These are phyloP conservation scores for Venustampulla echinocandica DNA, from an alignment of 495 filamentous ascomycete species.

Conservation along the genomic window DNA sequence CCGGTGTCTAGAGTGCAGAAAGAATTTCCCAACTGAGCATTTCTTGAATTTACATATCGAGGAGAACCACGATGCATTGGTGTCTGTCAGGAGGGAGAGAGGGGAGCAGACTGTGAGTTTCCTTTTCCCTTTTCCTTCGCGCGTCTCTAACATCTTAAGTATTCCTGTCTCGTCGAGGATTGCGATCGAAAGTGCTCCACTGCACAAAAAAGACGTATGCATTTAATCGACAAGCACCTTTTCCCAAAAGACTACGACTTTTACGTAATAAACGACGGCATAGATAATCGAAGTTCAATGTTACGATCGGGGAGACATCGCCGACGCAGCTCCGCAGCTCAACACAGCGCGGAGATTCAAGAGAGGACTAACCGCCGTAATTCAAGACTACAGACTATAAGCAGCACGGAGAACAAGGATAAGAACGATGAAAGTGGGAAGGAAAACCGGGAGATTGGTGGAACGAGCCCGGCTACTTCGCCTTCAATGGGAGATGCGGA, in stretches of 20 bases:
- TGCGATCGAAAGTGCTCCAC: slow-evolving; percentile 83
- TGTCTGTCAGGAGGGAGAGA: slow-evolving; percentile 56
- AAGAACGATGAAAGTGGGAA: slow-evolving; percentile 17
- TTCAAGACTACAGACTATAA: slow-evolving; percentile 28
- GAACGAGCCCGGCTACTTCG: neutral
- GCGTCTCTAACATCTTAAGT: slow-evolving; percentile 38
- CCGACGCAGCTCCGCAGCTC: slow-evolving; percentile 20
- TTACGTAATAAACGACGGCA: slow-evolving; percentile 74
- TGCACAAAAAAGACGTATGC: slow-evolving; percentile 72
- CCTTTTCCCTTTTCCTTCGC: neutral
- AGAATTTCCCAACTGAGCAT: slow-evolving; percentile 63
- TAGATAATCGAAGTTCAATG: slow-evolving; percentile 75
- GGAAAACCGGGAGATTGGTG: neutral
- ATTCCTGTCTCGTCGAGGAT: slow-evolving; percentile 77
- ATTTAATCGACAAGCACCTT: slow-evolving; percentile 89
- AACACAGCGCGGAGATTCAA: slow-evolving; percentile 25
- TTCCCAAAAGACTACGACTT: slow-evolving; percentile 93
- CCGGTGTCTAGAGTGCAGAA: slow-evolving; percentile 72
- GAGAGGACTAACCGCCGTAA: slow-evolving; percentile 43
- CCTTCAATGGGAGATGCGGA: slow-evolving; percentile 27
- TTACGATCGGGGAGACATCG: slow-evolving; percentile 37
- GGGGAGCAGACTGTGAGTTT: slow-evolving; percentile 81
- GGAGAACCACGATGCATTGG: slow-evolving; percentile 83
- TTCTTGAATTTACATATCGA: slow-evolving; percentile 80
- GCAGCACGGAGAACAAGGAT: slow-evolving; percentile 15